A percentile compares a stretch with the other conserved stretches of the same genome.
phyloP scores from a whole-genome alignment of 345 rosid species.

The Eucalyptus pumila region DNA sequence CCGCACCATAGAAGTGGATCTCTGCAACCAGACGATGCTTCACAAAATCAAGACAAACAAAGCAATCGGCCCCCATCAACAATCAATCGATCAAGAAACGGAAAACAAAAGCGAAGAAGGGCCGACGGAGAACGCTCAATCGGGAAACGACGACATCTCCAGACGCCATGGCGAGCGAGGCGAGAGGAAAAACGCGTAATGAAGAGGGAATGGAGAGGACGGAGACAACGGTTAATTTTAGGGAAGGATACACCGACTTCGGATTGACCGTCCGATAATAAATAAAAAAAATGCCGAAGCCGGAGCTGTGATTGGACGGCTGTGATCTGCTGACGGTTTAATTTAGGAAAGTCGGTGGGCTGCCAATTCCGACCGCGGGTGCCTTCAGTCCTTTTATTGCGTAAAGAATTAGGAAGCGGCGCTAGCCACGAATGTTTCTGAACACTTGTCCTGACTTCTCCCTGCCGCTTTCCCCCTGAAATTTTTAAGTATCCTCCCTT shows the following conservation, averaged over 20 bases:
- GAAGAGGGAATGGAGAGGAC: not conserved
- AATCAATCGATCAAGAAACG: too few species aligned
- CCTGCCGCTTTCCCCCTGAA: too few species aligned
- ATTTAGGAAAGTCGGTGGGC: not conserved
- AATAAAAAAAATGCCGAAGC: not conserved
- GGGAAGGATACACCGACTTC: not conserved
- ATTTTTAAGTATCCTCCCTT: not conserved
- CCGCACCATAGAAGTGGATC: too few species aligned
- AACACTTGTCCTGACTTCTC: too few species aligned
- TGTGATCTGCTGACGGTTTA: not conserved
- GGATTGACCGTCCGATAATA: not conserved
- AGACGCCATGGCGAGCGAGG: not conserved
- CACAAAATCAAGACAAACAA: too few species aligned
- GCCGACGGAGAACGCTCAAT: not conserved
- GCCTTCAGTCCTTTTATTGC: not conserved
- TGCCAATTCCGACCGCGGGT: not conserved
- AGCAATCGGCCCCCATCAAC: too few species aligned
- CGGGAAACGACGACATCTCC: not conserved
- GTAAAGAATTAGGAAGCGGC: not conserved
- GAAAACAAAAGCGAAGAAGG: too few species aligned
- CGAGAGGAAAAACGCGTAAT: not conserved
- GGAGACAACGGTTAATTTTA: not conserved
- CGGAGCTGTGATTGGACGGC: not conserved
- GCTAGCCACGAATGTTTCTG: too few species aligned
- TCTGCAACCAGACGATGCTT: too few species aligned